A percentile compares a stretch with the other conserved stretches of the same genome.
Evolutionary conservation across 192 early-diverging fungal species (phyloP).

Genomic region (Chytriomyces hyalinus): DNA sequence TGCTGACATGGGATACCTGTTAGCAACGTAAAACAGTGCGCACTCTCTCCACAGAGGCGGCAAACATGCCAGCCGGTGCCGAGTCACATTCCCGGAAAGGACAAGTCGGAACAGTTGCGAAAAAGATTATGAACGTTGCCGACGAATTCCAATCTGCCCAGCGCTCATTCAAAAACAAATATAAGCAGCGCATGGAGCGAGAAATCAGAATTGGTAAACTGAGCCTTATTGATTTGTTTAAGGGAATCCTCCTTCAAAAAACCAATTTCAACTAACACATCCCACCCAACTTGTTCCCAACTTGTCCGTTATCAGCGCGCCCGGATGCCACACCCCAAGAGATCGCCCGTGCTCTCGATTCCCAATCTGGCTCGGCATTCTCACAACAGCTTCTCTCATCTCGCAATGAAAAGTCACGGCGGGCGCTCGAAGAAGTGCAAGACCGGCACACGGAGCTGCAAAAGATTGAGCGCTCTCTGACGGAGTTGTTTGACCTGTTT

Average conservation of each 20-base stretch:
- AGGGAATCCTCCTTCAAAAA: background rate
- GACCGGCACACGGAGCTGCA: conserved; percentile 66
- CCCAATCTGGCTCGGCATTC: conserved; percentile 53
- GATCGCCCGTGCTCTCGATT: conserved; percentile 62
- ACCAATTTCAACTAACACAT: background rate
- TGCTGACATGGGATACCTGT: conserved; percentile 23
- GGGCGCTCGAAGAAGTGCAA: conserved; percentile 65
- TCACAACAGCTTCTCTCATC: conserved; percentile 63
- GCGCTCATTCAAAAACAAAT: conserved; percentile 46
- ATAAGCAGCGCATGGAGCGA: conserved; percentile 55
- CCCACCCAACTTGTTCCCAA: background rate
- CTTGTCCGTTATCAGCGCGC: conserved; percentile 27
- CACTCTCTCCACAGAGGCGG: conserved; percentile 32
- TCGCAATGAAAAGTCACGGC: conserved; percentile 54
- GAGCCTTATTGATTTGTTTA: background rate
- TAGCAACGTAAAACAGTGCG: conserved; percentile 37
- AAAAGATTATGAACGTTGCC: conserved; percentile 49
- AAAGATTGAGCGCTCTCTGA: conserved; percentile 59
- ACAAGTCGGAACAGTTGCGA: conserved; percentile 48
- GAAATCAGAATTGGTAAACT: conserved; percentile 54
- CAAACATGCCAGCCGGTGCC: conserved; percentile 31
- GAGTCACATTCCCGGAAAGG: conserved; percentile 40
- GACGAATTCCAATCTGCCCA: conserved; percentile 50
- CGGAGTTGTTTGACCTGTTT: conserved; percentile 64
- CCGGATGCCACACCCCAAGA: conserved; percentile 67